Conservation (phyloP, 129 eudicot genomes). For the Calendula officinalis region DNA sequence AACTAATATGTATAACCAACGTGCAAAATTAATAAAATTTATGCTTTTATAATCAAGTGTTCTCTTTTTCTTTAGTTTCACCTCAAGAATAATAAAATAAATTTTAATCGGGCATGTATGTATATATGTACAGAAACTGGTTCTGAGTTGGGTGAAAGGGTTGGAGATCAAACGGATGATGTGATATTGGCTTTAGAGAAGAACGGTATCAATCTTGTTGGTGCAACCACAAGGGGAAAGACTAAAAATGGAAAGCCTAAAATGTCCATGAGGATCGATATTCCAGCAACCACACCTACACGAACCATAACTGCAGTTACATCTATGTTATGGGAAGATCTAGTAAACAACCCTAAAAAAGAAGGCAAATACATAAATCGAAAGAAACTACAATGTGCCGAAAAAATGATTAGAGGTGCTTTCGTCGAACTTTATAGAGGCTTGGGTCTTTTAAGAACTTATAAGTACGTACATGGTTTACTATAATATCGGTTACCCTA, state of each 20-base stretch:
- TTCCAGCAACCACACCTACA: conserved; percentile 76
- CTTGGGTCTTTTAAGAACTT: conserved; percentile 80
- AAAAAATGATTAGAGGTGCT: conserved; percentile 94
- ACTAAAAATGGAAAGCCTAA: conserved; percentile 68
- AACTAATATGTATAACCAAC: too few relatives aligned
- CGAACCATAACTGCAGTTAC: conserved; percentile 75
- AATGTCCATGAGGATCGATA: conserved; percentile 76
- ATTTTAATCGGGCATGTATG: neutral
- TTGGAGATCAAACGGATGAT: conserved; percentile 37
- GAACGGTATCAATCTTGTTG: conserved; percentile 68
- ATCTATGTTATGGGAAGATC: conserved; percentile 86
- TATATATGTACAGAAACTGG: conserved; percentile 35
- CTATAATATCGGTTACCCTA: too few relatives aligned
- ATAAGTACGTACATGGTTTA: conserved; percentile 60
- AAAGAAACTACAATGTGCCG: conserved; percentile 89
- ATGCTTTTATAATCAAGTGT: too few relatives aligned
- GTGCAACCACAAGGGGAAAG: conserved; percentile 54
- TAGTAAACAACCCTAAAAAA: conserved; percentile 71
- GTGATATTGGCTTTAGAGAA: conserved; percentile 74
- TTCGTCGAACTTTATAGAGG: conserved; percentile 90
- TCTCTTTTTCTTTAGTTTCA: too few relatives aligned
- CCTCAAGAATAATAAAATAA: too few relatives aligned
- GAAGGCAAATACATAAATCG: conserved; percentile 60
- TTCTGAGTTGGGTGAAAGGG: conserved; percentile 51
- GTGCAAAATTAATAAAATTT: too few relatives aligned